Conservation (phyloP, 2,329 filamentous ascomycete species). For the Hypoxylon sp. region DNA sequence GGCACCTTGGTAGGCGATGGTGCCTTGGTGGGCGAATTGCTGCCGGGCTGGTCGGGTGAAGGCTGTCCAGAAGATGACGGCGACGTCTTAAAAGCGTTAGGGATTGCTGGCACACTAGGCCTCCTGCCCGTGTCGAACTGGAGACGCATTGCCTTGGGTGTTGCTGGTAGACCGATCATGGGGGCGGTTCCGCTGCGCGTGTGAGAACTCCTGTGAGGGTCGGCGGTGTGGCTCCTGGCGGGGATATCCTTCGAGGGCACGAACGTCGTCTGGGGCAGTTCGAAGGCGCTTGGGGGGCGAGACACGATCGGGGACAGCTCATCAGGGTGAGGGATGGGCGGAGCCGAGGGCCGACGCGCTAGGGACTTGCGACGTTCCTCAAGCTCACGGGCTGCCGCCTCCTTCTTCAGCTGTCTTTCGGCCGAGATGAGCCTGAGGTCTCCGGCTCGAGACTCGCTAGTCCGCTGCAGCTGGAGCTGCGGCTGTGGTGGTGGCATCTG, state of each 20-base stretch:
- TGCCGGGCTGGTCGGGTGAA: slow-evolving; percentile 45
- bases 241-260: slow-evolving; percentile 54
- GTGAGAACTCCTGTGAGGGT: slow-evolving; percentile 64
- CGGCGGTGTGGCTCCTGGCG: slow-evolving; percentile 70
- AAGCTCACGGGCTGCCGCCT: slow-evolving; percentile 81
- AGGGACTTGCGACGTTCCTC: slow-evolving; percentile 88
- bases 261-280: slow-evolving; percentile 54
- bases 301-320: slow-evolving; percentile 54
- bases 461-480: slow-evolving; percentile 16
- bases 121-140: slow-evolving; percentile 65
- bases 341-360: slow-evolving; percentile 79
- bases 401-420: slow-evolving; percentile 72
- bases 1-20: slow-evolving; percentile 41
- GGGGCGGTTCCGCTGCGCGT: slow-evolving; percentile 55
- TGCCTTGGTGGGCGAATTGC: slow-evolving; percentile 43
- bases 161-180: slow-evolving; percentile 83
- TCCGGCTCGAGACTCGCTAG: slow-evolving; percentile 55
- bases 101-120: slow-evolving; percentile 65
- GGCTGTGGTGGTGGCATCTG: slow-evolving; percentile 8
- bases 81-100: slow-evolving; percentile 56
- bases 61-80: slow-evolving; percentile 49
- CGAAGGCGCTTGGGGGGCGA: slow-evolving; percentile 48
- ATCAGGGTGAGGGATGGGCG: slow-evolving; percentile 78
- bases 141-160: slow-evolving; percentile 88
- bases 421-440: slow-evolving; percentile 65